Percentiles rank a stretch among this genome's conserved stretches.
Evolutionary conservation across 805 yeast species (phyloP).

Genomic region (Wickerhamomyces chambardii): DNA sequence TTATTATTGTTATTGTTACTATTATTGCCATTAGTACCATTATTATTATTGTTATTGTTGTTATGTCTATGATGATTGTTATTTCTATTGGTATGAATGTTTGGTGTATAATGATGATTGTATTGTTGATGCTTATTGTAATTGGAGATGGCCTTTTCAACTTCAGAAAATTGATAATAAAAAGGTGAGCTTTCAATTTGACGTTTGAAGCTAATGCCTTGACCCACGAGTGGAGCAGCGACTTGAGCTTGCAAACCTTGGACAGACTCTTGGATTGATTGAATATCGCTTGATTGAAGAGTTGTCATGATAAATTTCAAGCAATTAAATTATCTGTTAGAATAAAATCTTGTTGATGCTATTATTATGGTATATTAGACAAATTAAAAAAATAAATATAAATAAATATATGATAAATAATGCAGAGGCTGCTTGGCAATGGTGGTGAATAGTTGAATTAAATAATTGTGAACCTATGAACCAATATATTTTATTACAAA

Average conservation of each 20-base stretch:
- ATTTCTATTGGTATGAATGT: constrained; percentile 14
- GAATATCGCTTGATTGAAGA: background rate
- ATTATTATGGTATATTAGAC: no score
- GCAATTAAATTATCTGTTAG: no score
- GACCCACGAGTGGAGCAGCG: no score
- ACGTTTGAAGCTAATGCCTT: background rate
- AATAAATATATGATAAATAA: no score
- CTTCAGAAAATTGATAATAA: constrained; percentile 16
- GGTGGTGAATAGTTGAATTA: no score
- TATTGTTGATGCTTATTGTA: constrained; percentile 20
- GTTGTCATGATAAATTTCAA: no score
- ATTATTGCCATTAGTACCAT: background rate
- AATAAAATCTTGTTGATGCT: no score
- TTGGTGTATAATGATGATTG: constrained; percentile 21
- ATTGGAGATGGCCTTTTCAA: constrained; percentile 19
- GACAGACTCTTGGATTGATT: background rate
- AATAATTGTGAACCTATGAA: no score
- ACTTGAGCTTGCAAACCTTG: no score
- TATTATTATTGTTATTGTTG: background rate
- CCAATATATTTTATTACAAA: no score
- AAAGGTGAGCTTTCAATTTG: constrained; percentile 12
- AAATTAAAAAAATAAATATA: no score
- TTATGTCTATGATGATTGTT: constrained; percentile 3
- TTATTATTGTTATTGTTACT: background rate
- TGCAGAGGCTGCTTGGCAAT: no score